Evolutionary conservation across 768 basidiomycete genomes (phyloP), one percentile per base, ranked within the genome.

Genomic region (Amanita jacksonii): DNA sequence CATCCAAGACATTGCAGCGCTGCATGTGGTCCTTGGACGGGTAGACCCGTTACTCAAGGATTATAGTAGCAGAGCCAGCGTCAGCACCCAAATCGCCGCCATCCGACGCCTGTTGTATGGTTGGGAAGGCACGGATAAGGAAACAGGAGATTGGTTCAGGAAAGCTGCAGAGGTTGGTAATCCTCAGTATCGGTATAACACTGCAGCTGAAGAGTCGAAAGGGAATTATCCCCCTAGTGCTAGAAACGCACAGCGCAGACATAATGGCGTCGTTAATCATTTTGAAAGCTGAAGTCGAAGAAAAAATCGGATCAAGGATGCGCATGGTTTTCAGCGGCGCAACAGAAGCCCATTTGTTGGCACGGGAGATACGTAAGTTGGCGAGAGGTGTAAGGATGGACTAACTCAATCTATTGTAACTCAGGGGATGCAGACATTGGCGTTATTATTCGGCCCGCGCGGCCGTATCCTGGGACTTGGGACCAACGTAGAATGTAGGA

Each of bases 401-500:
- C 45, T 48, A n/a, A n/a, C 22, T 38, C 27, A 19, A 6, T 36
- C 25, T 31, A 37, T 39, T 24, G 20, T 33, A 41, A 23, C 45
- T 19, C 32, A 76, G 85, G 67, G 5, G 55, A 63, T 20, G 69
- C 70, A 1, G 57, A 58, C 34, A 67, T 77, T 33, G 74, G 73
- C 4, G 71, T 77, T 13, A 73, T 77, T 41, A 54, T 76, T 38
- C 67, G 60, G 25, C 68, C 85, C 9, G 62, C 74, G 4, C 68
- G 85, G 43, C 76, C 85, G 13, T 85, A 76, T 67, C 87, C 91
- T 4, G 55, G 59, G 28, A 58, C 64, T 6, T 96, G 91, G 91
- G 82, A 90, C 53, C 63, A 72, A 51, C 70, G 65, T 27, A 67
- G 84, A 53, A 74, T 81, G 81, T 83, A 48, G 51, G 77, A n/a